Base-by-base conservation (phyloP, 2,329 filamentous ascomycete species). In the Trichoderma harzianum region DNA sequence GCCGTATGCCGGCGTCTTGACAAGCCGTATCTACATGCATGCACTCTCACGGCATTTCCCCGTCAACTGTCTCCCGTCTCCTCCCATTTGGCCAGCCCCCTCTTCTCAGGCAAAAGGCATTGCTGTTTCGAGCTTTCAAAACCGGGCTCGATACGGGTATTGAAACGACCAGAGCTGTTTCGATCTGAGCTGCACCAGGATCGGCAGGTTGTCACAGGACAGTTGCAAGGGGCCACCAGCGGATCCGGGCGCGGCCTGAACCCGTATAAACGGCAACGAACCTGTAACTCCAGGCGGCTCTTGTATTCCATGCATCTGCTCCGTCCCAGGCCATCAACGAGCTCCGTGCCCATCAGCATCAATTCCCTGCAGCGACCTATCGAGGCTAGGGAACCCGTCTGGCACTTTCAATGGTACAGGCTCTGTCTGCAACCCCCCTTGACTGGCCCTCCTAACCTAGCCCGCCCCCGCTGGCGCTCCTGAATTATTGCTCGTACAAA, bases 401-500 rank as follows among this genome's bases (percentile, higher is more conserved):
- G 30, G 30, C 30, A 32, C 30, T 10, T 32, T 10, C 30, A 32
- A 10, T 34, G 14, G 14, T n/a, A 47, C n/a, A 47, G 43, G 43
- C 16, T 18, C 36, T 39, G 36, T 47, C 43, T 47, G 43, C 43
- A 21, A n/a, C 43, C 18, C 43, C 43, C 43, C 43, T 47, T 30
- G 18, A 26, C 53, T 16, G 26, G 26, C 16, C 51, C 34, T 36
- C 34, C 34, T 36, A 36, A 16, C 65, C 55, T 68, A 60, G 65
- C 28, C 57, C 34, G 55, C 53, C 66, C 66, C 55, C 66, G 66
- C 66, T 12, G 55, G 34, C 16, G 26, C 66, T 69, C 66, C 66
- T 69, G 66, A 69, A 69, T 69, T 61, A 69, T 68, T 28, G 43
- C n/a, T 53, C 18, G 66, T 55, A 66, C 43, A 53, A 16, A 67